phyloP scores from a whole-genome alignment of 2,329 filamentous ascomycete species.

The Talaromyces marneffei region DNA sequence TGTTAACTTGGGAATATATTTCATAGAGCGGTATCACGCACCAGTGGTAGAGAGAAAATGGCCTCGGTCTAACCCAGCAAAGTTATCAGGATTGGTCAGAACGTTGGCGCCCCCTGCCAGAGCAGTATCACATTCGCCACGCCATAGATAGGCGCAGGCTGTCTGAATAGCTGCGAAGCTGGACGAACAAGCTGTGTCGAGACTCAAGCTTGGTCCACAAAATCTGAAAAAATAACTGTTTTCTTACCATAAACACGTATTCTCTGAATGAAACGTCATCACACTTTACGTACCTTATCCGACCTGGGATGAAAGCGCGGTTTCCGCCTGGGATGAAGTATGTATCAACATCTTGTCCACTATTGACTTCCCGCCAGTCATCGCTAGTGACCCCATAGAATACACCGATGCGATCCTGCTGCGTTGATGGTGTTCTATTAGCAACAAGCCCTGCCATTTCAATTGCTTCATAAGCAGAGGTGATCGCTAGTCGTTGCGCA shows the following conservation, averaged over 20 bases:
- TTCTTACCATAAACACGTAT: no score
- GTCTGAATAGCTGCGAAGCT: slow-evolving; percentile 1
- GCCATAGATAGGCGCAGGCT: not conserved
- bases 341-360: slow-evolving; percentile 61
- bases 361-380: slow-evolving; percentile 59
- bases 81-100: slow-evolving; percentile 2
- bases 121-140: slow-evolving; percentile 3
- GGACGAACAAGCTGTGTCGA: slow-evolving; percentile 8
- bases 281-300: slow-evolving; percentile 22
- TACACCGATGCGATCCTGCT: slow-evolving; percentile 57
- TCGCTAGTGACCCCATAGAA: slow-evolving; percentile 69
- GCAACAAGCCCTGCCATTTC: slow-evolving; percentile 72
- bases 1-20: no score
- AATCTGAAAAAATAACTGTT: not conserved
- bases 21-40: no score
- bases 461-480: slow-evolving; percentile 71
- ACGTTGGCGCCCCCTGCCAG: slow-evolving; percentile 6
- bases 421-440: slow-evolving; percentile 60
- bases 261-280: no score
- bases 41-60: slow-evolving; percentile 12
- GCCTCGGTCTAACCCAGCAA: not conserved
- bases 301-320: slow-evolving; percentile 52
- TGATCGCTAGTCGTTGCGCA: slow-evolving; percentile 69
- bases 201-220: slow-evolving; percentile 1
- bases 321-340: slow-evolving; percentile 58